Evolutionary conservation across 768 basidiomycete genomes (phyloP).

Genomic region (Tulasnella sp.): DNA sequence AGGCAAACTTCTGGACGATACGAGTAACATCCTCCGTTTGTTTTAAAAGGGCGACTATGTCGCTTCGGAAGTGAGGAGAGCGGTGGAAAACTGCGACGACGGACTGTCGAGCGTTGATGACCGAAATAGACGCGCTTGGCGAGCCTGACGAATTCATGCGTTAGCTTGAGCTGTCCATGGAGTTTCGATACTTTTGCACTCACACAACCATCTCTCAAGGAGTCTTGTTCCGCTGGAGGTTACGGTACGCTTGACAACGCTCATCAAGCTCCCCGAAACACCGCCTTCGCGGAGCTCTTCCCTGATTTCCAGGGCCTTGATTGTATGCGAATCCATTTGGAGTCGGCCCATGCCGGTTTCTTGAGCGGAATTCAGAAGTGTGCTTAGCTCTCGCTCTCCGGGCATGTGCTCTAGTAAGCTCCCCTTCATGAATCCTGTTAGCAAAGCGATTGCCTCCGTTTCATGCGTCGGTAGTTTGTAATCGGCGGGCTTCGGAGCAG

Average conservation of each 20-base stretch:
- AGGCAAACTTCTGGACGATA: conserved; percentile 62
- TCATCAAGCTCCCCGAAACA: conserved; percentile 58
- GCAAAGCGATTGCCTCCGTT: conserved; percentile 43
- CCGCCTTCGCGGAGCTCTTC: conserved; percentile 67
- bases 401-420: conserved; percentile 77
- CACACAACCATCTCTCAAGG: conserved; percentile 68
- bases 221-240: conserved; percentile 70
- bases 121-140: conserved; percentile 61
- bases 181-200: conserved; percentile 20
- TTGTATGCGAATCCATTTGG: conserved; percentile 83
- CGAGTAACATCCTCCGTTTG: conserved; percentile 60
- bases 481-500: not conserved
- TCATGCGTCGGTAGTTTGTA: conserved; percentile 28
- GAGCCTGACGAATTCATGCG: conserved; percentile 42
- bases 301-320: conserved; percentile 77
- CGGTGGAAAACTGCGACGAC: conserved; percentile 59
- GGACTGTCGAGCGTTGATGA: conserved; percentile 66
- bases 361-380: conserved; percentile 33
- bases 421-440: conserved; percentile 51
- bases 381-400: conserved; percentile 27
- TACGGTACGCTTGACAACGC: conserved; percentile 61
- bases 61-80: conserved; percentile 50
- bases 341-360: conserved; percentile 50
- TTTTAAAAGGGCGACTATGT: conserved; percentile 44
- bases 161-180: conserved; percentile 11